Evolutionary conservation across 495 filamentous ascomycete genomes (phyloP).

Genomic region (Penicillium tannophilum): DNA sequence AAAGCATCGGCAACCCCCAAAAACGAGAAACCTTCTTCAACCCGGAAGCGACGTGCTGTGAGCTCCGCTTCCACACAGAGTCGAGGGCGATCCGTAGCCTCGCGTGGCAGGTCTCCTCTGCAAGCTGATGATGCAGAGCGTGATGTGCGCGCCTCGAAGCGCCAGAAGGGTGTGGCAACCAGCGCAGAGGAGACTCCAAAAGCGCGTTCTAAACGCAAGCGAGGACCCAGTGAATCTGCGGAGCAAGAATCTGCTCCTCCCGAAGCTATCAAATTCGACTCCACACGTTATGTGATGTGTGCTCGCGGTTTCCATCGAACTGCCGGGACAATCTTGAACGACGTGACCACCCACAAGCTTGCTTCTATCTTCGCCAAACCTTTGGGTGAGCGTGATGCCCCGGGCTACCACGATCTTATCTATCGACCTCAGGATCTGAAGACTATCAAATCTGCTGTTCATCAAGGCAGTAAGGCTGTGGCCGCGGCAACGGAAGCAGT

Average conservation of each 20-base stretch:
- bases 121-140: conserved; percentile 49
- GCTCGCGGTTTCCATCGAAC: conserved; percentile 79
- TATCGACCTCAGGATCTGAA: conserved; percentile 88
- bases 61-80: conserved; percentile 60
- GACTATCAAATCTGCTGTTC: conserved; percentile 76
- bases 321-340: conserved; percentile 76
- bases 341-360: conserved; percentile 81
- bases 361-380: conserved; percentile 86
- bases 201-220: conserved; percentile 42
- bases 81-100: conserved; percentile 60
- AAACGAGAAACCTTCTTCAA: conserved; percentile 36
- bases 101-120: conserved; percentile 53
- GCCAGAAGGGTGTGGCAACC: conserved; percentile 45
- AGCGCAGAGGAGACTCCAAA: conserved; percentile 33
- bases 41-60: conserved; percentile 44
- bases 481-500: conserved; percentile 58
- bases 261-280: conserved; percentile 39
- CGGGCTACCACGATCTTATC: conserved; percentile 85
- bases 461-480: conserved; percentile 74
- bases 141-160: conserved; percentile 44
- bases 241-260: conserved; percentile 35
- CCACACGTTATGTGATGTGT: conserved; percentile 63
- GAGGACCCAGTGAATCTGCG: conserved; percentile 38
- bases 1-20: conserved; percentile 33
- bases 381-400: conserved; percentile 80